Conservation (phyloP, 495 filamentous ascomycete species). For the Hypomontagnella monticulosa region DNA sequence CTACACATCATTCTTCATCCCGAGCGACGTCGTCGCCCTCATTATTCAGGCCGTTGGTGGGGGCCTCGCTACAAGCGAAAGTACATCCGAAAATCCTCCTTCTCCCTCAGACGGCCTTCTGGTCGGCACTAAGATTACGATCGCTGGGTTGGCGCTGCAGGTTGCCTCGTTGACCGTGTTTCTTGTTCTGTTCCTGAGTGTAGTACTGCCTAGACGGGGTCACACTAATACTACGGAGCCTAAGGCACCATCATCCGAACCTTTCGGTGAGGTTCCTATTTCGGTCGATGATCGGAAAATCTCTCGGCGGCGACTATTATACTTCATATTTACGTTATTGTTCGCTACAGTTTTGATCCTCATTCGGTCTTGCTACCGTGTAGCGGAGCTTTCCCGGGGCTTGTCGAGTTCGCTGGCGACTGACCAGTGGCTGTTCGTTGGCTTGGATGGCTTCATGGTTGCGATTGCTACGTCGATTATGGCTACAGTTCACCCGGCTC, state of each 20-base stretch:
- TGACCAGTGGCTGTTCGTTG: conserved; percentile 8
- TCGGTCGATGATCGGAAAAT: not conserved
- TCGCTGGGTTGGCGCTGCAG: not conserved
- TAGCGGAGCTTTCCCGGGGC: conserved; percentile 1
- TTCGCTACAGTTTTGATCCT: conserved; percentile 1
- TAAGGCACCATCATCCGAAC: not conserved
- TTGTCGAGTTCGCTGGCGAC: not conserved
- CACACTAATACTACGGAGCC: no score
- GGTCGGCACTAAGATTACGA: conserved; percentile 3
- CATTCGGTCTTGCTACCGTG: conserved; percentile 7
- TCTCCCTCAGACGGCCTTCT: not conserved
- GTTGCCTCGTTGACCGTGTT: not conserved
- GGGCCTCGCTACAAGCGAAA: conserved; percentile 9
- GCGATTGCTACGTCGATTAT: not conserved
- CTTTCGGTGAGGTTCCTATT: not conserved
- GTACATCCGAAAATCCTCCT: not conserved
- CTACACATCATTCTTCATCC: conserved; percentile 4
- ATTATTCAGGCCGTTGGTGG: conserved; percentile 7
- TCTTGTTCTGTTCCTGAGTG: not conserved
- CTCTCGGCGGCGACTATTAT: not conserved
- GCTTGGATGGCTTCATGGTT: conserved; percentile 8
- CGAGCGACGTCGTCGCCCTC: not conserved
- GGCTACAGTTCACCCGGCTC: not conserved
- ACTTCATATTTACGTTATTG: not conserved
- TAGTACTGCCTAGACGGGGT: not conserved